These are phyloP conservation scores for Peronospora destructor DNA, from an alignment of 352 stramenopile genomes.

Conservation along the genomic window DNA sequence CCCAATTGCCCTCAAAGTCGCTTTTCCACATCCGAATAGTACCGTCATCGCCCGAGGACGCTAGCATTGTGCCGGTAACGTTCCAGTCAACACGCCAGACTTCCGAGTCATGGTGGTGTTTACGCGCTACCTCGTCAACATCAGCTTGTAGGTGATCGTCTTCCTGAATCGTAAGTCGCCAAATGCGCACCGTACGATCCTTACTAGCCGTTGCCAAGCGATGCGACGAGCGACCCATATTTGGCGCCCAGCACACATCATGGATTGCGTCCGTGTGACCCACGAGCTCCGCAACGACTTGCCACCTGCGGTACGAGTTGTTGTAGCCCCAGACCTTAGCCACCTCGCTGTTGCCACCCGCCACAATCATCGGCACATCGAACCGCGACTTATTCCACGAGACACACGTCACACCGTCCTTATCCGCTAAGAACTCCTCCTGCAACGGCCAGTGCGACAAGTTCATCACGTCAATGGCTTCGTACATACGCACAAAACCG, in stretches of 20 bases:
- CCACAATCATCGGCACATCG: constrained; percentile 91
- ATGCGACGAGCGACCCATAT: constrained; percentile 91
- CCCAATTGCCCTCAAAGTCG: constrained; percentile 89
- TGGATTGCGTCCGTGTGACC: constrained; percentile 88
- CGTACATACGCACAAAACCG: constrained; percentile 93
- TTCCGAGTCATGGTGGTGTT: constrained; percentile 84
- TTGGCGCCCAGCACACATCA: constrained; percentile 94
- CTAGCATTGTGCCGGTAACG: constrained; percentile 93
- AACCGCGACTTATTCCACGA: constrained; percentile 94
- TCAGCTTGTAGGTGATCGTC: constrained; percentile 60
- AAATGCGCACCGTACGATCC: constrained; percentile 86
- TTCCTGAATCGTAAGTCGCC: constrained; percentile 66
- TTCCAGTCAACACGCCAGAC: constrained; percentile 96
- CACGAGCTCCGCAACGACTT: constrained; percentile 74
- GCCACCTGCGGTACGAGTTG: constrained; percentile 80
- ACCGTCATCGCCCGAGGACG: constrained; percentile 90
- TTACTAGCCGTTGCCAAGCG: constrained; percentile 90
- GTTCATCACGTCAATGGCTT: constrained; percentile 94
- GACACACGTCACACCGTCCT: constrained; percentile 86
- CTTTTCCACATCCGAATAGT: constrained; percentile 94
- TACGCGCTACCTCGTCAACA: constrained; percentile 66
- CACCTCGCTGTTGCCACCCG: constrained; percentile 85
- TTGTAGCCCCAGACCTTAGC: constrained; percentile 91
- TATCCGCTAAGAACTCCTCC: constrained; percentile 79
- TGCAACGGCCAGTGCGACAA: constrained; percentile 91